These are phyloP conservation scores for Backusella sp. DNA, from an alignment of 192 early-diverging fungal species.

Conservation along the genomic window DNA sequence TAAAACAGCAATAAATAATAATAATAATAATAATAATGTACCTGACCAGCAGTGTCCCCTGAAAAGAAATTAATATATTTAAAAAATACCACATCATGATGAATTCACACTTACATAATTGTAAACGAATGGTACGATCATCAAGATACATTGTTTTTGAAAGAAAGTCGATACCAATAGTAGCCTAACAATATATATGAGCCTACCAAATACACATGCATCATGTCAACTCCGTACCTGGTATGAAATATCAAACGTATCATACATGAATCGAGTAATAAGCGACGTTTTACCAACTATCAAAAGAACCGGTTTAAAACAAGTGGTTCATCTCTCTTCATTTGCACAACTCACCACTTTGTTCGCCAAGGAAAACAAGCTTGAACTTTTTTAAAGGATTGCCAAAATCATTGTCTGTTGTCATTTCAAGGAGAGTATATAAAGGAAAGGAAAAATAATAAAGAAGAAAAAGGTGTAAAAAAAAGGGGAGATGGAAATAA, in stretches of 20 bases:
- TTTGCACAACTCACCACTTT: constrained; percentile 71
- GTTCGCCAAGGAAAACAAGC: constrained; percentile 76
- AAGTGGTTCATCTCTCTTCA: not conserved
- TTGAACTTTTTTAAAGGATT: constrained; percentile 17
- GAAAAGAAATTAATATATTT: not conserved
- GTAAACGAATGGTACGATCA: constrained; percentile 93
- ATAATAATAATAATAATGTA: constrained; percentile 27
- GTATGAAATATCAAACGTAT: constrained; percentile 98
- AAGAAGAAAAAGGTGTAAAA: not conserved
- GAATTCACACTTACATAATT: constrained; percentile 66
- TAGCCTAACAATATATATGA: constrained; percentile 56
- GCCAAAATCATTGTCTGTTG: constrained; percentile 10
- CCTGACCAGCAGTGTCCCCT: constrained; percentile 98
- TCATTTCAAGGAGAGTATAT: constrained; percentile 6
- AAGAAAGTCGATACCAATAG: constrained; percentile 98
- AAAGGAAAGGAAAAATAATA: not conserved
- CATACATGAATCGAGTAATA: constrained; percentile 99
- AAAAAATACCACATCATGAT: not conserved
- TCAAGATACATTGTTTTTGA: constrained; percentile 99
- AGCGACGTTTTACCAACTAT: constrained; percentile 98
- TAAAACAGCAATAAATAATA: not conserved
- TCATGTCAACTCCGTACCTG: constrained; percentile 43
- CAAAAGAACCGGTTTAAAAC: not conserved
- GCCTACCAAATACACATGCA: not conserved
- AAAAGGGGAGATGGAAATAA: not conserved